Base-by-base conservation (phyloP, 345 rosid species). In the Pistacia atlantica region DNA sequence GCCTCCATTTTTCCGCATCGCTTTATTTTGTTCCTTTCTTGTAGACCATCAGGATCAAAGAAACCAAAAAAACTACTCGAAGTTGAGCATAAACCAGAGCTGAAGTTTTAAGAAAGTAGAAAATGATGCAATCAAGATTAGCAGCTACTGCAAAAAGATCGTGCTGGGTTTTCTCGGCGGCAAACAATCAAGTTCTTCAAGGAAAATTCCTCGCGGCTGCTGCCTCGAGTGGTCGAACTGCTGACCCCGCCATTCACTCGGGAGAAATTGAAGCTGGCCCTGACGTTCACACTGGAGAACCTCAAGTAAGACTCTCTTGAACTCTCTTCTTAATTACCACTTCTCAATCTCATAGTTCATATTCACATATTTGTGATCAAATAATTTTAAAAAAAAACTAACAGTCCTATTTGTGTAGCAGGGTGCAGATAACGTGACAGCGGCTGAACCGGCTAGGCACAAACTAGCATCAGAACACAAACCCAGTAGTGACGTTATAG, bases 231-330 rank as follows among this genome's bases (percentile, higher is more conserved):
- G 88, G 91, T 49, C 84, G 90, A 1, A 65, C 85, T 25, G 89
- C 82, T 52, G 88, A 83, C 58, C 83, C 90, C 1, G 80, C 81
- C 2, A 51, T 86, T 59, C 79, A 75, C 60, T 78, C 84, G 18
- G 71, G 86, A 11, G 86, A 84, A 51, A 75, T 76, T 52, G 91
- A 85, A 59, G 74, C 35, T 59, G 84, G 83, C 76, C 89, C 91
- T 10, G 81, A 84, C 8, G 75, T 84, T 20, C 87, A 75, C 77
- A 74, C 86, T 0, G 85, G 79, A 22, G 83, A 86, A 54, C 87
- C 90, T 11, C 85, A 89, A 71, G 90, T 88, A 85, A 49, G 68
- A 22, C 16, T 13, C 45, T 64, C 16, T 31, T 31, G 33, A 13
- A 7, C 51, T 18, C 12, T 8, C 12, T 58, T 8, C 12, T 58